Evolutionary conservation across 1,284 basidiomycete genomes (phyloP).

Genomic region (Ceratobasidium papillatum): DNA sequence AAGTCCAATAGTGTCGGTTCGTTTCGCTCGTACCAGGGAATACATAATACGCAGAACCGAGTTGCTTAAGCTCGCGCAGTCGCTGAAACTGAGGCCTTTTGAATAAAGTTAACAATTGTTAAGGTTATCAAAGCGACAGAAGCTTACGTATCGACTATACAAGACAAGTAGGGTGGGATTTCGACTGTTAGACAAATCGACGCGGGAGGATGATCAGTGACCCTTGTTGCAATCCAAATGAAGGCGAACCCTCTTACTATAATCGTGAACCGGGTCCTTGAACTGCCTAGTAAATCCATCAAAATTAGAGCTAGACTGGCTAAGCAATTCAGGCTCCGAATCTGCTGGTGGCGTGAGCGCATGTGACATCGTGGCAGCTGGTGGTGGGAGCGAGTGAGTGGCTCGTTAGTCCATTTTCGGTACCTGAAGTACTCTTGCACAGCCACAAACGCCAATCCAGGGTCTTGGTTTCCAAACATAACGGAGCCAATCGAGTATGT

Average conservation of each 20-base stretch:
- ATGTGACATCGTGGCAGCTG: conserved; percentile 5
- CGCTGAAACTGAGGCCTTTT: conserved; percentile 76
- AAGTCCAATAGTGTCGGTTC: not conserved
- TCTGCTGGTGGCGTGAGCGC: conserved; percentile 10
- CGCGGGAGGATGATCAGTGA: not conserved
- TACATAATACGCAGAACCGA: conserved; percentile 76
- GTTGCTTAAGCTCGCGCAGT: conserved; percentile 75
- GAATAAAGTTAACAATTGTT: not conserved
- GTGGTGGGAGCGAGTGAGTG: conserved; percentile 4
- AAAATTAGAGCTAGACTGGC: conserved; percentile 21
- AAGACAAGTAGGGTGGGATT: conserved; percentile 50
- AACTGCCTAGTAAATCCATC: conserved; percentile 45
- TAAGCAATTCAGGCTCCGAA: conserved; percentile 4
- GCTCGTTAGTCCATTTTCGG: not conserved
- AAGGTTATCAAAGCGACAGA: not conserved
- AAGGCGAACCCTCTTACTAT: conserved; percentile 53
- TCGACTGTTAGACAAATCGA: conserved; percentile 39
- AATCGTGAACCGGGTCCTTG: conserved; percentile 61
- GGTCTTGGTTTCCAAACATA: not conserved
- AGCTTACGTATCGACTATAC: conserved; percentile 62
- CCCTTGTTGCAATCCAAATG: conserved; percentile 5
- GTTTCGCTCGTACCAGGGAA: conserved; percentile 59
- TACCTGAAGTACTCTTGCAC: conserved; percentile 4
- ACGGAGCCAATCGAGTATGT: not conserved
- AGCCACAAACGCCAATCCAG: conserved; percentile 2